These are phyloP conservation scores for Lobosporangium transversale DNA, from an alignment of 192 early-diverging fungal genomes.

Conservation along the genomic window DNA sequence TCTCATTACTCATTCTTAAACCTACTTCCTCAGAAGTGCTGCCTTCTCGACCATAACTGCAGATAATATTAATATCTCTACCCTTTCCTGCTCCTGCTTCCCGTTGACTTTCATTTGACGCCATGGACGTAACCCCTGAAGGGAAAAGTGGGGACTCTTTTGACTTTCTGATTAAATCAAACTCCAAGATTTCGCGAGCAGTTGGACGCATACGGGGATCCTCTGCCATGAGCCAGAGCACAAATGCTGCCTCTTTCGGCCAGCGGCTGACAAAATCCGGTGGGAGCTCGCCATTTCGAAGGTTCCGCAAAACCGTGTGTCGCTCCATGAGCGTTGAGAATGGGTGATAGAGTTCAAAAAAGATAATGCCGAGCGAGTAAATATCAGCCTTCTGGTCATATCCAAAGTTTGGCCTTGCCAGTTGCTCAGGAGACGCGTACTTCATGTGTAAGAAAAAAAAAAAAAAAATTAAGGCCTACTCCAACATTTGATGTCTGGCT, in stretches of 20 bases:
- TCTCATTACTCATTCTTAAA: not conserved
- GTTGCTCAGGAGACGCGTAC: slow-evolving; percentile 90
- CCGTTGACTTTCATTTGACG: not conserved
- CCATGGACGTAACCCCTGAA: not conserved
- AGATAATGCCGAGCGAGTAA: slow-evolving; percentile 95
- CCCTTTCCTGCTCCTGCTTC: not conserved
- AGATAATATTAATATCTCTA: not conserved
- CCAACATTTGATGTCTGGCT: too few relatives aligned
- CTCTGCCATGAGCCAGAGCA: slow-evolving; percentile 84
- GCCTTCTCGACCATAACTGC: too few relatives aligned
- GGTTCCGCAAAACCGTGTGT: slow-evolving; percentile 67
- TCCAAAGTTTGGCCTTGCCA: slow-evolving; percentile 57
- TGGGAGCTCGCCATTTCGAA: slow-evolving; percentile 77
- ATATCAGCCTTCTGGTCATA: slow-evolving; percentile 91
- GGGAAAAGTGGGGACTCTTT: slow-evolving; percentile 10
- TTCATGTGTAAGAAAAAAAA: slow-evolving; percentile 8
- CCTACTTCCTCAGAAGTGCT: not conserved
- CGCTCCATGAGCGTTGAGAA: slow-evolving; percentile 94
- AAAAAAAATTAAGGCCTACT: too few relatives aligned
- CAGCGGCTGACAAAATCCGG: slow-evolving; percentile 70
- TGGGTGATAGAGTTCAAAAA: slow-evolving; percentile 94
- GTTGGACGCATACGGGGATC: slow-evolving; percentile 77
- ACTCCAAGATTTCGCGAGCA: slow-evolving; percentile 74
- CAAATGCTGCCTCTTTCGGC: slow-evolving; percentile 85
- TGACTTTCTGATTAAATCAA: slow-evolving; percentile 70